Percentiles rank a stretch among this genome's conserved stretches.
Conservation (phyloP, 768 basidiomycete genomes). For the Lentinula lateritia region DNA sequence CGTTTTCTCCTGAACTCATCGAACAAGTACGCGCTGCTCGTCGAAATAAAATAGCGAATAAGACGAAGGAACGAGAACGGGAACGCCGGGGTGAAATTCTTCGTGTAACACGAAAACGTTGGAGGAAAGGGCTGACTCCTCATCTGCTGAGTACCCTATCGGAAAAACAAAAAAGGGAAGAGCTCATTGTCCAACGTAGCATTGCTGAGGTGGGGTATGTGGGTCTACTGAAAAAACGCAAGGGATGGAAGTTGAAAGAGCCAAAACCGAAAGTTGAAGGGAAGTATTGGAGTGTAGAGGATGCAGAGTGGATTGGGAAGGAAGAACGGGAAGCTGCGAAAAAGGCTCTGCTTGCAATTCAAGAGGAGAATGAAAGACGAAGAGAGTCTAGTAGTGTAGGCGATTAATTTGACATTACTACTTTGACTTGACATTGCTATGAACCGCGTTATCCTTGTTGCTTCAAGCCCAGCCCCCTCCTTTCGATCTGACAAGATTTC, state of each 20-base stretch:
- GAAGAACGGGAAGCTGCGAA: background rate
- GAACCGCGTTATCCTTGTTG: no score
- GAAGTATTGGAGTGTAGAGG: conserved; percentile 8
- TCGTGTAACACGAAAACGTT: conserved; percentile 37
- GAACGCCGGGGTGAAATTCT: conserved; percentile 63
- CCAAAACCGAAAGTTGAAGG: conserved; percentile 4
- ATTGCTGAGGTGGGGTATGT: conserved; percentile 69
- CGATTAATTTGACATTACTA: background rate
- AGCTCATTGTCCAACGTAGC: conserved; percentile 42
- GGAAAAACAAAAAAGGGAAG: conserved; percentile 36
- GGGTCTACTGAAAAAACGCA: conserved; percentile 51
- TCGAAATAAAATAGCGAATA: conserved; percentile 55
- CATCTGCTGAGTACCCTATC: conserved; percentile 52
- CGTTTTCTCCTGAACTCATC: conserved; percentile 42
- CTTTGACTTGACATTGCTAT: background rate
- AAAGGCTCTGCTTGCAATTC: background rate
- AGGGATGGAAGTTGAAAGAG: conserved; percentile 30
- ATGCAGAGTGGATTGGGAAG: conserved; percentile 7
- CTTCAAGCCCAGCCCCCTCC: no score
- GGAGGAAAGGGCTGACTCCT: conserved; percentile 57
- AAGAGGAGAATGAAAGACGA: conserved; percentile 1
- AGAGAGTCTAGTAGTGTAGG: background rate
- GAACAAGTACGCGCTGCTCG: conserved; percentile 49
- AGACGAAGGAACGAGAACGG: conserved; percentile 53
- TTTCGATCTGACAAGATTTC: no score